phyloP scores from a whole-genome alignment of 192 early-diverging fungal genomes.

The Entomortierella chlamydospora region DNA sequence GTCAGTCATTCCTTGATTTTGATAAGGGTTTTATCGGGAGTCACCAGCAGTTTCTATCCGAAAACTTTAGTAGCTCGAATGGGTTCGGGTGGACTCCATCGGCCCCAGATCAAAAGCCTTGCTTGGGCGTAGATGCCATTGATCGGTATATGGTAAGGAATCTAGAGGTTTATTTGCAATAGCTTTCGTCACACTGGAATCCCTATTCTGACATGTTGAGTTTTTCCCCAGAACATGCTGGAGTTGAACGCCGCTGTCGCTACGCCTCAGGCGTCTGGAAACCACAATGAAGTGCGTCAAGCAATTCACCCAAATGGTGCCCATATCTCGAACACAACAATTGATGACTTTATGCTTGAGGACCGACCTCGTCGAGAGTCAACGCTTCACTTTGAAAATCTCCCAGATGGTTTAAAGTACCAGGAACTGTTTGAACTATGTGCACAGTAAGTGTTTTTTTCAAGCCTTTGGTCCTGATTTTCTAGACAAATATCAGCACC shows the following conservation, averaged over 20 bases:
- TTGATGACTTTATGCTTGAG: conserved; percentile 41
- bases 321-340: conserved; percentile 22
- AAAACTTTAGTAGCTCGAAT: background rate
- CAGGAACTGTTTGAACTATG: conserved; percentile 40
- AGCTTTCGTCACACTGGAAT: background rate
- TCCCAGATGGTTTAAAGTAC: conserved; percentile 26
- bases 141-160: conserved; percentile 43
- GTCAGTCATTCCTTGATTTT: conserved; percentile 28
- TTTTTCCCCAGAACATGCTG: conserved; percentile 14
- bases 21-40: conserved; percentile 22
- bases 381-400: conserved; percentile 21
- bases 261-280: conserved; percentile 12
- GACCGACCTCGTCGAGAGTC: conserved; percentile 22
- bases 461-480: background rate
- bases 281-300: conserved; percentile 5
- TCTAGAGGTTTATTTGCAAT: background rate
- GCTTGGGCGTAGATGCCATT: conserved; percentile 28
- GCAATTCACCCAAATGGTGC: background rate
- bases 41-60: conserved; percentile 21
- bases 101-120: conserved; percentile 14
- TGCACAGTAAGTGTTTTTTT: conserved; percentile 19
- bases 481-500: background rate
- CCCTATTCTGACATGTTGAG: background rate
- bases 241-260: conserved; percentile 7
- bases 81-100: conserved; percentile 11